Evolutionary conservation across 1,284 basidiomycete genomes (phyloP).

Genomic region (Sporisorium exsertum): DNA sequence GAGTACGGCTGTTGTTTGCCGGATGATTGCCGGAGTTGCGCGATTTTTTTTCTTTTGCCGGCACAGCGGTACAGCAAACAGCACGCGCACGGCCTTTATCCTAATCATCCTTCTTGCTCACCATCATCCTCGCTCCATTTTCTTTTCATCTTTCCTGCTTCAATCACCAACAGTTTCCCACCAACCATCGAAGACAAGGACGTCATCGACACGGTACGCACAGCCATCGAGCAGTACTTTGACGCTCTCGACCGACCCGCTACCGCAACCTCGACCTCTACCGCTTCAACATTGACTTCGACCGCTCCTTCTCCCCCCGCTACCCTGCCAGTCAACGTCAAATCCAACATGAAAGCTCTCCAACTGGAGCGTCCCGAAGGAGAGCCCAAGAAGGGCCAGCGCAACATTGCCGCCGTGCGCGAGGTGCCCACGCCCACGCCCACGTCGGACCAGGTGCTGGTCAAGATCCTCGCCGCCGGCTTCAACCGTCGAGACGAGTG

Average conservation of each 20-base stretch:
- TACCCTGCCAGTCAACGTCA: constrained; percentile 13
- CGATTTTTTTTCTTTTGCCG: constrained; percentile 10
- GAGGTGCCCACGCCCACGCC: constrained; percentile 49
- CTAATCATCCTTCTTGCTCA: constrained; percentile 4
- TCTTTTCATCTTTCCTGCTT: too few species aligned
- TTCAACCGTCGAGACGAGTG: constrained; percentile 87
- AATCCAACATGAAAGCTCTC: constrained; percentile 52
- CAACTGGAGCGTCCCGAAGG: constrained; percentile 52
- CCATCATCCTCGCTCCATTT: constrained; percentile 1
- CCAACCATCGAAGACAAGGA: constrained; percentile 57
- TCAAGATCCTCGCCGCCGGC: constrained; percentile 74
- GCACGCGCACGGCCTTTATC: constrained; percentile 3
- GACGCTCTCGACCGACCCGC: constrained; percentile 28
- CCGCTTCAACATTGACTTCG: background rate
- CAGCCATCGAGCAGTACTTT: constrained; percentile 51
- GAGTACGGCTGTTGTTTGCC: background rate
- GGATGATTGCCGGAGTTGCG: background rate
- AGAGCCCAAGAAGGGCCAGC: constrained; percentile 49
- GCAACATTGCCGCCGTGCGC: constrained; percentile 47
- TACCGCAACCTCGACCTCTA: background rate
- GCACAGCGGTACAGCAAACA: background rate
- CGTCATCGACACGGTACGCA: constrained; percentile 45
- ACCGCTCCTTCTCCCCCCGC: background rate
- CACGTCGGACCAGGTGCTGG: constrained; percentile 44
- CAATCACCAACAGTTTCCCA: constrained; percentile 43